Evolutionary conservation across 2,329 filamentous ascomycete species (phyloP).

Genomic region (Aspergillus fumigatiaffinis): DNA sequence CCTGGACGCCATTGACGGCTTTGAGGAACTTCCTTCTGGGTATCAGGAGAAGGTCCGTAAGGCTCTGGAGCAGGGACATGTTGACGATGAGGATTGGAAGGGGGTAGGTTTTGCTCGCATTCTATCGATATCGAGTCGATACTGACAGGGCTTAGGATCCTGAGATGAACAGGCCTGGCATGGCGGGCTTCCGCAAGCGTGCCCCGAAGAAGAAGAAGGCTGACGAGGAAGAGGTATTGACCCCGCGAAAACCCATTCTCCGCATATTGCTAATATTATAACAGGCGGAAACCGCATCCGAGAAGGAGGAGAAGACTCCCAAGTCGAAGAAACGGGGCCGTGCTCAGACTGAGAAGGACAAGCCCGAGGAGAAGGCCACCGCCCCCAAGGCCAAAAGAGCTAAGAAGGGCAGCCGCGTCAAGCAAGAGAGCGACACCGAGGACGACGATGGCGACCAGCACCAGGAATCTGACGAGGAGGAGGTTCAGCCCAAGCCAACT

Average conservation of each 20-base stretch:
- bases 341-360: constrained; percentile 9
- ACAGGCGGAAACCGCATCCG: constrained; percentile 8
- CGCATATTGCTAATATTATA: constrained; percentile 9
- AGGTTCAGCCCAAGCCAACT: constrained; percentile 14
- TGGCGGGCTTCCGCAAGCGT: constrained; percentile 57
- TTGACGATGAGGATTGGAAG: constrained; percentile 82
- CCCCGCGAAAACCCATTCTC: background rate
- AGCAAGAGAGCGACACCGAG: constrained; percentile 10
- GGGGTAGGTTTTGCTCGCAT: constrained; percentile 58
- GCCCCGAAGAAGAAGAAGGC: constrained; percentile 35
- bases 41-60: constrained; percentile 68
- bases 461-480: constrained; percentile 6
- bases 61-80: constrained; percentile 71
- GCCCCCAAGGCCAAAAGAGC: constrained; percentile 14
- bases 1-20: constrained; percentile 71
- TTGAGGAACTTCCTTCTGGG: constrained; percentile 68
- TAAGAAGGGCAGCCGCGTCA: constrained; percentile 3
- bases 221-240: constrained; percentile 24
- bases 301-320: constrained; percentile 12
- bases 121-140: background rate
- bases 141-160: constrained; percentile 55
- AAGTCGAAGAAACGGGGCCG: constrained; percentile 17
- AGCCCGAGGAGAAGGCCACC: constrained; percentile 8
- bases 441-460: background rate
- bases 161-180: constrained; percentile 67